Evolutionary conservation across 331 rosid species (phyloP).

Genomic region (Pyracantha coccinea): DNA sequence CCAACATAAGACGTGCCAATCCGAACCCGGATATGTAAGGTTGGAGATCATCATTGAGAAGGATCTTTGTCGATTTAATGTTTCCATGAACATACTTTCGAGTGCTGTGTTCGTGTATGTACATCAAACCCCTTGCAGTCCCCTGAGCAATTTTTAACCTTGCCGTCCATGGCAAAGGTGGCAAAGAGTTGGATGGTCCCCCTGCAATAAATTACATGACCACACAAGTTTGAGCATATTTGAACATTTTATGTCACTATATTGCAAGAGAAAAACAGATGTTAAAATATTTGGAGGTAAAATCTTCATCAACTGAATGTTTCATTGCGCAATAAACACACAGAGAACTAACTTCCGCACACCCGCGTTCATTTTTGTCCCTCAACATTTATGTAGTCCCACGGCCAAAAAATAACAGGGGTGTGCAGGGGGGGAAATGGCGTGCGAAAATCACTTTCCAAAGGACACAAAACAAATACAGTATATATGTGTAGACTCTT

Average conservation of each 20-base stretch:
- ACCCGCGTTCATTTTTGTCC: no score
- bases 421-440: no score
- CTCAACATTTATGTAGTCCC: no score
- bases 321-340: background rate
- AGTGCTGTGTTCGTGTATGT: slow-evolving; percentile 62
- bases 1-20: slow-evolving; percentile 42
- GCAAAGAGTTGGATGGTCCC: slow-evolving; percentile 34
- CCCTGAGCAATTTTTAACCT: slow-evolving; percentile 79
- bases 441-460: no score
- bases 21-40: slow-evolving; percentile 72
- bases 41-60: slow-evolving; percentile 58
- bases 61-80: slow-evolving; percentile 67
- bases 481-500: no score
- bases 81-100: slow-evolving; percentile 69
- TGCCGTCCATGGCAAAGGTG: slow-evolving; percentile 49
- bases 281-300: background rate
- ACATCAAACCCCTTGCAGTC: slow-evolving; percentile 63
- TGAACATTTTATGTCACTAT: background rate
- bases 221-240: background rate
- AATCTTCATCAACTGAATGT: background rate
- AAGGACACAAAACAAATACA: no score
- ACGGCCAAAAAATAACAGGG: no score
- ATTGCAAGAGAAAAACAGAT: background rate
- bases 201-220: slow-evolving; percentile 33
- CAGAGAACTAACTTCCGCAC: no score